A percentile compares a stretch with the other conserved stretches of the same genome.
Conservation (phyloP, 1,284 basidiomycete genomes). For the Mrakiaceae sp. region DNA sequence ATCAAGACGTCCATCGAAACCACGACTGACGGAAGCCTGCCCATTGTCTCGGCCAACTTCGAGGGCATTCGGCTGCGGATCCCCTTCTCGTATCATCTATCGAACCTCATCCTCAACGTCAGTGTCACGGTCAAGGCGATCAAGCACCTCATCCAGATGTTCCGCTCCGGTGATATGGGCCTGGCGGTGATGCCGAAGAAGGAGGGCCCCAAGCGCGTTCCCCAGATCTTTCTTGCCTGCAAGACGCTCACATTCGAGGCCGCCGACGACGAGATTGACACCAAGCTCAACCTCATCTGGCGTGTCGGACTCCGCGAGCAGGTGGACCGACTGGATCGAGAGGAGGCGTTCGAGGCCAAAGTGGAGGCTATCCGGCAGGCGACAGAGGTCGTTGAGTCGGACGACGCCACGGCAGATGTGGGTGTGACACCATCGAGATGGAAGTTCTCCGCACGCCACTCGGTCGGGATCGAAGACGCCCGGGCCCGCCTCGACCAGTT, state of each 20-base stretch:
- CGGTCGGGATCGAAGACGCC: constrained; percentile 61
- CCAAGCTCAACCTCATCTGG: constrained; percentile 65
- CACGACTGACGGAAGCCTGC: constrained; percentile 16
- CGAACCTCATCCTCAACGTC: constrained; percentile 58
- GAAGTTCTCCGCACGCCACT: constrained; percentile 51
- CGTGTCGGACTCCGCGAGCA: constrained; percentile 60
- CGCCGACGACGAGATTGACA: constrained; percentile 82
- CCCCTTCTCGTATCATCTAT: constrained; percentile 64
- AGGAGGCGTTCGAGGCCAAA: constrained; percentile 72
- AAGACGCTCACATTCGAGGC: constrained; percentile 56
- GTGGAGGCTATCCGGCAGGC: constrained; percentile 45
- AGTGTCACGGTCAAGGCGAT: constrained; percentile 54
- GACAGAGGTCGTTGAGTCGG: constrained; percentile 2
- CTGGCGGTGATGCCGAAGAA: constrained; percentile 44
- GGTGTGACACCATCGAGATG: constrained; percentile 30
- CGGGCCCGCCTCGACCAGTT: constrained; percentile 57
- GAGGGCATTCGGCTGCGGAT: constrained; percentile 63
- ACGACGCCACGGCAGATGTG: not conserved
- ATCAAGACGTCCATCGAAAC: constrained; percentile 42
- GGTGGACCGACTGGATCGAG: constrained; percentile 59
- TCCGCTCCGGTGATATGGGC: constrained; percentile 22
- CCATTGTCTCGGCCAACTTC: constrained; percentile 31
- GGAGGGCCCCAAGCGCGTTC: constrained; percentile 61
- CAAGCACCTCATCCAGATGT: constrained; percentile 46
- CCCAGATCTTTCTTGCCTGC: constrained; percentile 50